Conservation (phyloP, 2,329 filamentous ascomycete genomes). For the Penicillium expansum region DNA sequence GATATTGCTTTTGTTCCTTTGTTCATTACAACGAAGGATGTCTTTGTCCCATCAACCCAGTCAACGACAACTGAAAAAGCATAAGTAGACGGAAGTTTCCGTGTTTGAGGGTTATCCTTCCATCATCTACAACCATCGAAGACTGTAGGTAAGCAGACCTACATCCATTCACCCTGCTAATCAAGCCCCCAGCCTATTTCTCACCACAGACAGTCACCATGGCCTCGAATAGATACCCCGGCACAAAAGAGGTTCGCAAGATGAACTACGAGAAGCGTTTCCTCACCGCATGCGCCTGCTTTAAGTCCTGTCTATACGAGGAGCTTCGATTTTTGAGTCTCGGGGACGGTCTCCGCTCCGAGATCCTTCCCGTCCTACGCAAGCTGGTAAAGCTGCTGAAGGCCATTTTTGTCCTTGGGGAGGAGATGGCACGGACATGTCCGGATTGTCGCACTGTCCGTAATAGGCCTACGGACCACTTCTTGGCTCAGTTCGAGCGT, state of each 20-base stretch:
- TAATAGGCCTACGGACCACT: neutral
- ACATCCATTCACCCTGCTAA: neutral
- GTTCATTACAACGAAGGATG: neutral
- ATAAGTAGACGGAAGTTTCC: neutral
- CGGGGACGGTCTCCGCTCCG: neutral
- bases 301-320: neutral
- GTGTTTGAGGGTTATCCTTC: neutral
- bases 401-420: neutral
- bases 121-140: neutral
- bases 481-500: neutral
- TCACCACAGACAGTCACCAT: neutral
- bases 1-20: neutral
- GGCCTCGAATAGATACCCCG: neutral
- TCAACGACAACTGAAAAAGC: neutral
- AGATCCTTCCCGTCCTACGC: neutral
- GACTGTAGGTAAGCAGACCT: neutral
- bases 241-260: neutral
- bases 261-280: neutral
- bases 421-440: neutral
- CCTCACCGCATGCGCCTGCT: neutral
- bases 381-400: neutral
- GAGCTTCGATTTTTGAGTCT: neutral
- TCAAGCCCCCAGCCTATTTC: neutral
- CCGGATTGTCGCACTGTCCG: neutral
- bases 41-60: neutral